Evolutionary conservation across 441 rosid species (phyloP).

Genomic region (Erysimum cheiri): DNA sequence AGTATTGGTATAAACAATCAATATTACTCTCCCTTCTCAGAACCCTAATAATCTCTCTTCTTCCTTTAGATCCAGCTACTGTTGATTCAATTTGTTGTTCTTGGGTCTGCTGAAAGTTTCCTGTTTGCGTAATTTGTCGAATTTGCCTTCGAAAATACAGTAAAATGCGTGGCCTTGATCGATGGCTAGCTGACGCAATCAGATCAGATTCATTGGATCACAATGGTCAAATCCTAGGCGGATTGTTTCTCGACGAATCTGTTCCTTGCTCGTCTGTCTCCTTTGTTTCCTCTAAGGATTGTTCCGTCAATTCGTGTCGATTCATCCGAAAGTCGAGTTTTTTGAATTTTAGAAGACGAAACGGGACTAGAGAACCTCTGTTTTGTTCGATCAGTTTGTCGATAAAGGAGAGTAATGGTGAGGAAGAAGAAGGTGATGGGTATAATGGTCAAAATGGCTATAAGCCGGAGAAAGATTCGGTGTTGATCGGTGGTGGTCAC

Average conservation of each 20-base stretch:
- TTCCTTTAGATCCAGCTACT: slow-evolving; percentile 18
- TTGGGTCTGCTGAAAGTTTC: slow-evolving; percentile 31
- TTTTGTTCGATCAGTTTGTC: slow-evolving; percentile 80
- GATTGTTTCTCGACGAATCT: slow-evolving; percentile 64
- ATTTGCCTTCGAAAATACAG: background rate
- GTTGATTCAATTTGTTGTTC: slow-evolving; percentile 15
- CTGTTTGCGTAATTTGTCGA: slow-evolving; percentile 25
- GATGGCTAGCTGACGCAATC: slow-evolving; percentile 47
- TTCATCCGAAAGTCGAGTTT: slow-evolving; percentile 40
- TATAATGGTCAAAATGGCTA: slow-evolving; percentile 52
- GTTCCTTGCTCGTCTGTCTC: slow-evolving; percentile 56
- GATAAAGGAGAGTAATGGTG: slow-evolving; percentile 52
- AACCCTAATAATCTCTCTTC: slow-evolving; percentile 19
- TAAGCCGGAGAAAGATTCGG: slow-evolving; percentile 44
- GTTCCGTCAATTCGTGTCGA: slow-evolving; percentile 34
- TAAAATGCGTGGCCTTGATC: slow-evolving; percentile 59
- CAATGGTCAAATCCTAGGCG: slow-evolving; percentile 46
- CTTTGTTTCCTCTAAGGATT: slow-evolving; percentile 33
- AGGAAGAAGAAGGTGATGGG: slow-evolving; percentile 54
- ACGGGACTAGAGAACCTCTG: slow-evolving; percentile 46
- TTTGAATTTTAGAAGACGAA: slow-evolving; percentile 42
- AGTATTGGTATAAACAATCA: background rate
- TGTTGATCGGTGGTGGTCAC: slow-evolving; percentile 33
- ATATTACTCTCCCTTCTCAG: background rate
- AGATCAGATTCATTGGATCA: slow-evolving; percentile 47